These are phyloP conservation scores for Beauveria sp. DNA, from an alignment of 2,329 filamentous ascomycete genomes.

Conservation along the genomic window DNA sequence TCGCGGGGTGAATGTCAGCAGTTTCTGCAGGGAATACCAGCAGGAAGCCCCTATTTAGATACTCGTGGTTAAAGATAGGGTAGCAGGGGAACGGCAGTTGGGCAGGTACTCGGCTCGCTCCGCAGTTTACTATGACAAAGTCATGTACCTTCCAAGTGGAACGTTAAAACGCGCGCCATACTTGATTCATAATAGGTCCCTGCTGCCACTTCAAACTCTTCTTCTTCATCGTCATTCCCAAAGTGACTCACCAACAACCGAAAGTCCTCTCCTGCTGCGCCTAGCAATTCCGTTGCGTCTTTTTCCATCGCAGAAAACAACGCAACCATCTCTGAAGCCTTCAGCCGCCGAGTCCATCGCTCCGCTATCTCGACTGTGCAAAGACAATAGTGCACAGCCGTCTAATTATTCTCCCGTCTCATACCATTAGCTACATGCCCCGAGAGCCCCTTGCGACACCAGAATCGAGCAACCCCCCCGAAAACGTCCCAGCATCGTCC, in stretches of 20 bases:
- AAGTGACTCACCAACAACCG: slow-evolving; percentile 9
- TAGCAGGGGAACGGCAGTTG: not conserved
- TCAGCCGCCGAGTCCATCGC: slow-evolving; percentile 3
- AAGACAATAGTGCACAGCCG: slow-evolving; percentile 41
- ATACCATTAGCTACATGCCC: slow-evolving; percentile 55
- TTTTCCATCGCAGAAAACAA: slow-evolving; percentile 5
- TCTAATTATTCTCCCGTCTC: slow-evolving; percentile 23
- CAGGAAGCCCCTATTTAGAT: not conserved
- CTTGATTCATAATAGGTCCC: not conserved
- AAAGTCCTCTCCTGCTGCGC: not conserved
- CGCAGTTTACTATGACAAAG: not conserved
- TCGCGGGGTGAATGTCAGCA: not conserved
- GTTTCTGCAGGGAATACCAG: not conserved
- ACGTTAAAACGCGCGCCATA: not conserved
- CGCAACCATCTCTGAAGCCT: not conserved
- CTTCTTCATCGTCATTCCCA: slow-evolving; percentile 6
- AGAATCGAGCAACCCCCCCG: slow-evolving; percentile 32
- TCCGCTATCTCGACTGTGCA: slow-evolving; percentile 40
- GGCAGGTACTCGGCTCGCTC: not conserved
- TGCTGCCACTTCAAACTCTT: not conserved
- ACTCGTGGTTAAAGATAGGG: not conserved
- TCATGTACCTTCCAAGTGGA: not conserved
- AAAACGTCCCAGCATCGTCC: slow-evolving; percentile 25
- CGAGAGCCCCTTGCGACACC: slow-evolving; percentile 44
- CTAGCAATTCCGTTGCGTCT: not conserved